Conservation (phyloP, 257 asterid genomes). For the Rauvolfia tetraphylla region DNA sequence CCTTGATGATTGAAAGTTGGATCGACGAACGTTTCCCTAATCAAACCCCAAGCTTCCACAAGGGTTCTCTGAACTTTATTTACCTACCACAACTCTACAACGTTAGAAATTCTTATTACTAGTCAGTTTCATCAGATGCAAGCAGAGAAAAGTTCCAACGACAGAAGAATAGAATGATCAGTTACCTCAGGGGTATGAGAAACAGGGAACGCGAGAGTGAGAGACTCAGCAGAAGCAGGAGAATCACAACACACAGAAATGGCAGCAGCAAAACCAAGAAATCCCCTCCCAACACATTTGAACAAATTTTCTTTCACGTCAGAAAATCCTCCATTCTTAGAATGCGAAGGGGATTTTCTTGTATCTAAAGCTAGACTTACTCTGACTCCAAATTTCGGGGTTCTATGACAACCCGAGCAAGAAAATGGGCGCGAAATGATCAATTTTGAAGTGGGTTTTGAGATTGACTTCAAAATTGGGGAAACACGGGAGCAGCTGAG, state of each 20-base stretch:
- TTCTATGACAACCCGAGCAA: conserved; percentile 19
- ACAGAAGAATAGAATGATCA: background rate
- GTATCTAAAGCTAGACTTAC: conserved; percentile 21
- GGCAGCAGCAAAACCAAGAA: conserved; percentile 72
- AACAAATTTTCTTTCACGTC: conserved; percentile 36
- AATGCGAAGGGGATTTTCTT: conserved; percentile 16
- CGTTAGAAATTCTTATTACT: background rate
- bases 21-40: conserved; percentile 87
- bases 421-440: conserved; percentile 29
- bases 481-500: conserved; percentile 30
- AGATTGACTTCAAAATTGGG: conserved; percentile 32
- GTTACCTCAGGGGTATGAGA: conserved; percentile 81
- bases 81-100: conserved; percentile 39
- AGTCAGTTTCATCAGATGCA: background rate
- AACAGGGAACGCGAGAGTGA: conserved; percentile 89
- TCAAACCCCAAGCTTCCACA: conserved; percentile 95
- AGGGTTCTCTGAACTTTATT: conserved; percentile 90
- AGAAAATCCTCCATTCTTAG: conserved; percentile 10
- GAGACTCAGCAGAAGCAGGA: conserved; percentile 67
- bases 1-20: conserved; percentile 99
- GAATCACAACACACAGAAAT: conserved; percentile 45
- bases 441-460: conserved; percentile 40
- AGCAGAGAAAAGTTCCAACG: background rate
- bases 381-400: conserved; percentile 24
- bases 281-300: conserved; percentile 50